Evolutionary conservation across 305 asterid species (phyloP).

Genomic region (Coffea humblotiana): DNA sequence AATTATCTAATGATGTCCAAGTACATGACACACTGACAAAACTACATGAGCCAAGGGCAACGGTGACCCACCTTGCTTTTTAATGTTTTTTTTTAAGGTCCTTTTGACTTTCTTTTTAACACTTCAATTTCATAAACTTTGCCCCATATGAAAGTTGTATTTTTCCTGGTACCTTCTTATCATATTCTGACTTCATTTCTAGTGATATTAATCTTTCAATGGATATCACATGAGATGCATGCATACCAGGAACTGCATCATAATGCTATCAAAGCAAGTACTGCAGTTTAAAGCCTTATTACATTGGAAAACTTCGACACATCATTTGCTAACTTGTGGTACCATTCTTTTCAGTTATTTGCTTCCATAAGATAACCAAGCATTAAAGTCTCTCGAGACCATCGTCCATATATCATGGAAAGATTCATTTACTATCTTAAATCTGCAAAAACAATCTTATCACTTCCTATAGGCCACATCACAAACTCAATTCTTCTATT

Average conservation of each 20-base stretch:
- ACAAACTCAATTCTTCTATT: neutral
- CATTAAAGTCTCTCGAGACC: neutral
- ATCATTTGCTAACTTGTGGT: neutral
- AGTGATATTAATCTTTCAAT: neutral
- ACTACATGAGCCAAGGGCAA: neutral
- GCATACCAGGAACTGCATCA: neutral
- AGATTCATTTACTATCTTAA: no score
- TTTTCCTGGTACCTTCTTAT: neutral
- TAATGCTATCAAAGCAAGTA: neutral
- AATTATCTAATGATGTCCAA: neutral
- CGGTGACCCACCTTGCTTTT: neutral
- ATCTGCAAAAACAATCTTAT: neutral
- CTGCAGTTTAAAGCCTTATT: no score
- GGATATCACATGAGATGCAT: no score
- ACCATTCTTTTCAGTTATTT: neutral
- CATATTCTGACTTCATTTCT: neutral
- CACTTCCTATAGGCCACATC: neutral
- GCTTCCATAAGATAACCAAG: neutral
- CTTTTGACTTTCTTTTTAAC: neutral
- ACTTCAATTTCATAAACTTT: neutral
- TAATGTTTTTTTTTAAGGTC: neutral
- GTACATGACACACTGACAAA: neutral
- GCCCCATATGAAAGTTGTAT: neutral
- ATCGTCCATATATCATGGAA: neutral
- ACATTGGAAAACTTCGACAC: neutral